Conservation (phyloP, 148 eudicot genomes). For the Spergularia marina region DNA sequence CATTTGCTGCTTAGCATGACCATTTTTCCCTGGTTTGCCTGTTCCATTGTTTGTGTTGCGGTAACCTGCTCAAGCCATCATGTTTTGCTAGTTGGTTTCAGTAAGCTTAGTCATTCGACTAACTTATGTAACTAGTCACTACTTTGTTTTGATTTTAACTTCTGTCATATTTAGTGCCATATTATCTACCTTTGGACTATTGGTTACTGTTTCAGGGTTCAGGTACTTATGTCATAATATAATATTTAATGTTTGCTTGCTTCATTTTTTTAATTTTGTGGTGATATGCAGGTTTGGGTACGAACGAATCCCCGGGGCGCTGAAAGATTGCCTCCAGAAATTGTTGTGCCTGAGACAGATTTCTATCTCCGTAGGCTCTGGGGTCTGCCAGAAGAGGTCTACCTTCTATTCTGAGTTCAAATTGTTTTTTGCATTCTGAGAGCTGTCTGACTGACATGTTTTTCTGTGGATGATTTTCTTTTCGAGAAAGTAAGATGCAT, state of each 20-base stretch:
- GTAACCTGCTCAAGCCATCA: not conserved
- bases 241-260: not conserved
- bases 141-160: not conserved
- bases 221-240: slow-evolving; percentile 3
- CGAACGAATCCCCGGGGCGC: slow-evolving; percentile 73
- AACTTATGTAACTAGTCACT: not conserved
- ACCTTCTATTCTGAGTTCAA: slow-evolving; percentile 12
- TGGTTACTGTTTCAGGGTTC: not conserved
- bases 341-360: slow-evolving; percentile 60
- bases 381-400: slow-evolving; percentile 74
- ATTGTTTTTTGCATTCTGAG: not conserved
- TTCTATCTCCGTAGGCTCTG: slow-evolving; percentile 54
- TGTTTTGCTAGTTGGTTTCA: not conserved
- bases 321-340: slow-evolving; percentile 67
- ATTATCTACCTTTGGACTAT: not conserved
- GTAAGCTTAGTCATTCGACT: not conserved
- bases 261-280: not conserved
- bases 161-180: not conserved
- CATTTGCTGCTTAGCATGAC: too few relatives aligned
- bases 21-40: too few relatives aligned
- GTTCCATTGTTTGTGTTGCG: too few relatives aligned
- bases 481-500: not conserved
- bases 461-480: not conserved
- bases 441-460: not conserved
- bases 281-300: slow-evolving; percentile 56